These are phyloP conservation scores for Ammopiptanthus mongolicus DNA, from an alignment of 306 rosid species.

Conservation along the genomic window DNA sequence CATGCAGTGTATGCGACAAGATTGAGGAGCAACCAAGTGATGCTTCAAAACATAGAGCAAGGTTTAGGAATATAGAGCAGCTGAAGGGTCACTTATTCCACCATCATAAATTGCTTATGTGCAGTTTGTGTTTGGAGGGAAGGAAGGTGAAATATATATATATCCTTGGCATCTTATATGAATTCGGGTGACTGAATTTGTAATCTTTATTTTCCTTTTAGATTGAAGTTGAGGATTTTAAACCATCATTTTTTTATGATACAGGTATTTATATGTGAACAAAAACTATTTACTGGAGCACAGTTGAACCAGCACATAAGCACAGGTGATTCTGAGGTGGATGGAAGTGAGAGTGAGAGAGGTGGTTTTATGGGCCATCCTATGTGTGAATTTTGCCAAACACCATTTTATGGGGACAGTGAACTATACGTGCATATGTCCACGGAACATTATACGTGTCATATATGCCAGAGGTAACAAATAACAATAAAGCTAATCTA, in stretches of 20 bases:
- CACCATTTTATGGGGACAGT: constrained; percentile 89
- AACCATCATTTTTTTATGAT: constrained; percentile 15
- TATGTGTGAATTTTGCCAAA: constrained; percentile 78
- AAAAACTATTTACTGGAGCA: constrained; percentile 73
- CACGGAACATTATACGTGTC: constrained; percentile 93
- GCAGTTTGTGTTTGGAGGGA: constrained; percentile 87
- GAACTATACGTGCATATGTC: constrained; percentile 92
- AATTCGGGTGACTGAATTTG: background rate
- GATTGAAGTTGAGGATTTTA: background rate
- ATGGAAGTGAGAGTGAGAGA: constrained; percentile 95
- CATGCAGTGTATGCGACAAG: constrained; percentile 83
- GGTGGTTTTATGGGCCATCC: constrained; percentile 99
- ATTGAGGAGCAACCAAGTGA: constrained; percentile 64
- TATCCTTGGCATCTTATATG: background rate
- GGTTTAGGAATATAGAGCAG: constrained; percentile 76
- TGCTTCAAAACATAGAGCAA: constrained; percentile 50
- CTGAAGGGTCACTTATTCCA: constrained; percentile 88
- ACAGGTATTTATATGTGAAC: constrained; percentile 92
- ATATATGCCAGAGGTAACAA: constrained; percentile 76
- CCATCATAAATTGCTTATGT: constrained; percentile 72
- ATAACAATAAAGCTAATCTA: constrained; percentile 10
- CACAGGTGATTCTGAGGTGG: constrained; percentile 92
- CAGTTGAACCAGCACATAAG: constrained; percentile 76
- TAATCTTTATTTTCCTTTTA: background rate
- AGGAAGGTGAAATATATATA: constrained; percentile 60